phyloP scores from a whole-genome alignment of 1,139 yeast species.

The Magnusiomyces paraingens region DNA sequence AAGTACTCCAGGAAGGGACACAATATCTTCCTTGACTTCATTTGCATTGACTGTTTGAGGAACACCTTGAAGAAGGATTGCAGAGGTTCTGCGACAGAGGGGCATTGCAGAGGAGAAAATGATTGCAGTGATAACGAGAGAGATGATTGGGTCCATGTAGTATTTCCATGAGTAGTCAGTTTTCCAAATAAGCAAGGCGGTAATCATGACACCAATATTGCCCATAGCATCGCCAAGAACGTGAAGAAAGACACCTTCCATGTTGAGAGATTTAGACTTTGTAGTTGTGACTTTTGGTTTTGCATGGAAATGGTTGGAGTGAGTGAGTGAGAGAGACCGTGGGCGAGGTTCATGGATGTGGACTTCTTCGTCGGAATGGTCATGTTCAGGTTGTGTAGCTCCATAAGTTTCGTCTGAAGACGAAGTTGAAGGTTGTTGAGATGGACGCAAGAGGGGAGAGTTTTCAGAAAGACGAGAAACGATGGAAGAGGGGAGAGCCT shows the following conservation, averaged over 20 bases:
- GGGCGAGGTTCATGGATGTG: constrained; percentile 15
- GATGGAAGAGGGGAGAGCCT: constrained; percentile 12
- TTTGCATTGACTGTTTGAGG: constrained; percentile 77
- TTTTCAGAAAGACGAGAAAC: constrained; percentile 9
- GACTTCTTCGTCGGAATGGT: constrained; percentile 14
- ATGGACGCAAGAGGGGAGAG: constrained; percentile 16
- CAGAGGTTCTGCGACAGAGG: constrained; percentile 76
- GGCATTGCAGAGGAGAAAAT: constrained; percentile 91
- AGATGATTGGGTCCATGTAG: constrained; percentile 80
- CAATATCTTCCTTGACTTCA: constrained; percentile 61
- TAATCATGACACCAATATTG: constrained; percentile 82
- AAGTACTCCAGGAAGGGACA: constrained; percentile 59
- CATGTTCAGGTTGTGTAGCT: constrained; percentile 10
- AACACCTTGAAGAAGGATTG: constrained; percentile 86
- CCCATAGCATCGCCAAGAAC: constrained; percentile 96
- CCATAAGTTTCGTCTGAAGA: constrained; percentile 10
- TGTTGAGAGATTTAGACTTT: constrained; percentile 65
- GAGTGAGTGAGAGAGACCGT: constrained; percentile 22
- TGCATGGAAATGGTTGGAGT: constrained; percentile 35
- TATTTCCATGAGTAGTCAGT: constrained; percentile 84
- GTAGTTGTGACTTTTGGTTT: constrained; percentile 26
- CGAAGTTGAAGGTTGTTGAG: not conserved
- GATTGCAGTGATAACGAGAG: constrained; percentile 77
- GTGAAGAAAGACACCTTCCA: constrained; percentile 95
- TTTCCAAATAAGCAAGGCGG: constrained; percentile 91